Evolutionary conservation across 768 basidiomycete genomes (phyloP).

Genomic region (Tubosaeta sp.): DNA sequence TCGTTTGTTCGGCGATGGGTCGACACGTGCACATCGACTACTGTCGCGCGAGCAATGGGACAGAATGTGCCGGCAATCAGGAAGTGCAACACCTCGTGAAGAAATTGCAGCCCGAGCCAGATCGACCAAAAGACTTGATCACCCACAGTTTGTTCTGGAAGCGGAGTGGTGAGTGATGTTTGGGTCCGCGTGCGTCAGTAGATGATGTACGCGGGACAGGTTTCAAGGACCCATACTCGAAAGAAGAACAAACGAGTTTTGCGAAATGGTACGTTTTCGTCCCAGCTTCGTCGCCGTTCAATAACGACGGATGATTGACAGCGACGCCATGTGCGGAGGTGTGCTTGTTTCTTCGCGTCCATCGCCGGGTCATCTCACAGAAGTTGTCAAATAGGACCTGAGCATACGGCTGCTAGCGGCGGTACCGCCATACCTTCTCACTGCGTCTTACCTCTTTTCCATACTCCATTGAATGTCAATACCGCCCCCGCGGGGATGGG

Average conservation of each 20-base stretch:
- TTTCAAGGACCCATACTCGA: conserved; percentile 35
- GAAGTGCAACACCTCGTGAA: conserved; percentile 45
- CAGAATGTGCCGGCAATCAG: conserved; percentile 35
- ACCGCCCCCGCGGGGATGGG: conserved; percentile 31
- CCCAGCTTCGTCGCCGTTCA: conserved; percentile 31
- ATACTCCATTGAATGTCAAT: conserved; percentile 33
- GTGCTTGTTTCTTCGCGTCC: background rate
- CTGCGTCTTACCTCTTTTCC: conserved; percentile 53
- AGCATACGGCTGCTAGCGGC: conserved; percentile 40
- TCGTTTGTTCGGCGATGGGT: too few species aligned
- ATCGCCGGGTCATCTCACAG: background rate
- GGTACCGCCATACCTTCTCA: conserved; percentile 46
- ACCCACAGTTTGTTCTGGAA: conserved; percentile 55
- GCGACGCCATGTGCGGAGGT: conserved; percentile 53
- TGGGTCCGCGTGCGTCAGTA: background rate
- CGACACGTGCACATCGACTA: too few species aligned
- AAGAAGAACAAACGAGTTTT: too few species aligned
- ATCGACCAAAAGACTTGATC: conserved; percentile 48
- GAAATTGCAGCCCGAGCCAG: conserved; percentile 44
- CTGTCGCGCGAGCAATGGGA: too few species aligned
- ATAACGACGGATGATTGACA: conserved; percentile 10
- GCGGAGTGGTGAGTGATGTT: conserved; percentile 40
- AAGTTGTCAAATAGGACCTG: conserved; percentile 37
- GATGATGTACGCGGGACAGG: conserved; percentile 29
- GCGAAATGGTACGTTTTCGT: conserved; percentile 24